Conservation (phyloP, 2,329 filamentous ascomycete genomes). For the Ceratocystis huliohia region DNA sequence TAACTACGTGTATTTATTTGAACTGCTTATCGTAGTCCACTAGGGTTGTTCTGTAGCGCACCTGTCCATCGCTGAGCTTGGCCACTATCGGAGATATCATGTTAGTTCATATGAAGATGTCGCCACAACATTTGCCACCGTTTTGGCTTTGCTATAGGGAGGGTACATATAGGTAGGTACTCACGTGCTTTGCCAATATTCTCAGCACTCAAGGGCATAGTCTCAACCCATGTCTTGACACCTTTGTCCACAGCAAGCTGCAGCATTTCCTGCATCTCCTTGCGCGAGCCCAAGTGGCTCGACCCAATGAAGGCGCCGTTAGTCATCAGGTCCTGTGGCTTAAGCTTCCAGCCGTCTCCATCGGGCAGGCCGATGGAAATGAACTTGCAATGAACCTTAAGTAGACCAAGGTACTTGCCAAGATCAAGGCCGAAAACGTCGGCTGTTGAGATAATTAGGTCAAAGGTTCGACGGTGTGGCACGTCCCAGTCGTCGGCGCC, state of each 20-base stretch:
- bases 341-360: slow-evolving; percentile 56
- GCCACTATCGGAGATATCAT: slow-evolving; percentile 9
- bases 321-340: slow-evolving; percentile 58
- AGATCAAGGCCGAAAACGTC: slow-evolving; percentile 56
- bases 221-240: slow-evolving; percentile 57
- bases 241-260: slow-evolving; percentile 57
- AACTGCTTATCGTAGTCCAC: slow-evolving; percentile 24
- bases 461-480: slow-evolving; percentile 45
- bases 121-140: not conserved
- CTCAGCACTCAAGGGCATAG: slow-evolving; percentile 59
- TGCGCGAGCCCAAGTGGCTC: slow-evolving; percentile 57
- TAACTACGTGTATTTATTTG: not conserved
- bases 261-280: slow-evolving; percentile 60
- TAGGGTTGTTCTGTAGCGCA: slow-evolving; percentile 23
- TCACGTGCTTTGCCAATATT: slow-evolving; percentile 29
- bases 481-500: slow-evolving; percentile 40
- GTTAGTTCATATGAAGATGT: not conserved
- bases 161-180: not conserved
- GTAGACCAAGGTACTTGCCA: slow-evolving; percentile 57
- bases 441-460: slow-evolving; percentile 61
- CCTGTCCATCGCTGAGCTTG: slow-evolving; percentile 17
- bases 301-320: slow-evolving; percentile 64
- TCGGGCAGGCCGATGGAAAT: slow-evolving; percentile 70
- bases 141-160: not conserved
- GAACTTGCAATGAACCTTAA: slow-evolving; percentile 73